These are phyloP conservation scores for Zygosaccharomyces bailii DNA, from an alignment of 805 yeast genomes.

Conservation along the genomic window DNA sequence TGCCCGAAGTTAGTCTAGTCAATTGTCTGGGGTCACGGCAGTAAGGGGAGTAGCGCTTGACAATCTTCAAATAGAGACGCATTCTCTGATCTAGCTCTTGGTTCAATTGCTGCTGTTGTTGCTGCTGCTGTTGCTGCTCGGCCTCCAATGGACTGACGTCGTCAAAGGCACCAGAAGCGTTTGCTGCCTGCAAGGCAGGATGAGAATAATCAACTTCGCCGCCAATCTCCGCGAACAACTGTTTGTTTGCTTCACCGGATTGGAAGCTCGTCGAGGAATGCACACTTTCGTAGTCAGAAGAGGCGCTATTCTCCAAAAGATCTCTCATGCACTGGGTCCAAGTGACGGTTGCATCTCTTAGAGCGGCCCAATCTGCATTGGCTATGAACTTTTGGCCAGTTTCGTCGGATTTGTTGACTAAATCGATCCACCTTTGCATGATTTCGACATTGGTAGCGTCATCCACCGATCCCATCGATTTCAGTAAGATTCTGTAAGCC, in stretches of 20 bases:
- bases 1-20: slow-evolving; percentile 44
- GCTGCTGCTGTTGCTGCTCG: slow-evolving; percentile 16
- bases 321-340: slow-evolving; percentile 32
- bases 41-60: slow-evolving; percentile 47
- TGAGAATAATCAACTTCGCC: slow-evolving; percentile 31
- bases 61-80: slow-evolving; percentile 51
- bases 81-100: slow-evolving; percentile 43
- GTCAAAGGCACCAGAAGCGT: slow-evolving; percentile 40
- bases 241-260: slow-evolving; percentile 14
- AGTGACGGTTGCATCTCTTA: slow-evolving; percentile 66
- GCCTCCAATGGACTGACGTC: slow-evolving; percentile 20
- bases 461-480: slow-evolving; percentile 65
- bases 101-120: slow-evolving; percentile 13
- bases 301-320: neutral
- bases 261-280: slow-evolving; percentile 10
- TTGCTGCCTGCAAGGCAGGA: slow-evolving; percentile 40
- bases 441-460: slow-evolving; percentile 51
- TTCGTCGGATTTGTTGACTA: slow-evolving; percentile 47
- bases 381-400: slow-evolving; percentile 63
- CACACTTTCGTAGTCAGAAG: slow-evolving; percentile 1
- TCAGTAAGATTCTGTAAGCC: slow-evolving; percentile 66
- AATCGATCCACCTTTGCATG: slow-evolving; percentile 52
- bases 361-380: slow-evolving; percentile 80
- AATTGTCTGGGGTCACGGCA: slow-evolving; percentile 48
- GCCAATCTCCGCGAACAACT: slow-evolving; percentile 19